These are phyloP conservation scores for Earliella scabrosa DNA, from an alignment of 1,284 basidiomycete species.

Conservation along the genomic window DNA sequence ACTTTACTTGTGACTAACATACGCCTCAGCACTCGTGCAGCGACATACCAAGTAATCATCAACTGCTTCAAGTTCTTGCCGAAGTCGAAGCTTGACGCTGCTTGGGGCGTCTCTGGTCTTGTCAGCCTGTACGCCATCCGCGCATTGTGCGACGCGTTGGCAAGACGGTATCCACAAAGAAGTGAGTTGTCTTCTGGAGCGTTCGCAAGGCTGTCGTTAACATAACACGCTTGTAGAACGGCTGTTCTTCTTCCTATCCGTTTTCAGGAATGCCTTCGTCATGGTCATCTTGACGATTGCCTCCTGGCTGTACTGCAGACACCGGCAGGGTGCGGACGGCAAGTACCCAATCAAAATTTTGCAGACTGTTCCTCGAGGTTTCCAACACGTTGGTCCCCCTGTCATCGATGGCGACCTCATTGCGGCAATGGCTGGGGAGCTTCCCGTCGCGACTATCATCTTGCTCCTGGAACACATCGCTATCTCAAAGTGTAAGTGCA, in stretches of 20 bases:
- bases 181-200: slow-evolving; percentile 52
- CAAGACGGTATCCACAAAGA: slow-evolving; percentile 70
- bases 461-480: slow-evolving; percentile 96
- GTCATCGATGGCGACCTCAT: slow-evolving; percentile 70
- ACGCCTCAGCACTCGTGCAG: slow-evolving; percentile 71
- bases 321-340: slow-evolving; percentile 58
- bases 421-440: slow-evolving; percentile 70
- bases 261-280: slow-evolving; percentile 87
- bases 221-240: slow-evolving; percentile 54
- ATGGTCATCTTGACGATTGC: slow-evolving; percentile 86
- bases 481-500: slow-evolving; percentile 81
- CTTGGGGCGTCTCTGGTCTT: slow-evolving; percentile 86
- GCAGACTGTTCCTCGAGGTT: slow-evolving; percentile 81
- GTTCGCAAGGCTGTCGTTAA: not conserved
- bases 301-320: slow-evolving; percentile 81
- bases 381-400: slow-evolving; percentile 80
- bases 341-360: slow-evolving; percentile 89
- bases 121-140: slow-evolving; percentile 79
- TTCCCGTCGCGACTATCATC: slow-evolving; percentile 95
- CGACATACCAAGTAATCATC: slow-evolving; percentile 90
- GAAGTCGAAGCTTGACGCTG: slow-evolving; percentile 79
- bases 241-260: slow-evolving; percentile 87
- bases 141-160: slow-evolving; percentile 59
- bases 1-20: not conserved
- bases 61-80: slow-evolving; percentile 88